Percentiles rank a stretch among this genome's conserved stretches.
Conservation (phyloP, 2,329 filamentous ascomycete species). For the Dryadomyces quercivorus region DNA sequence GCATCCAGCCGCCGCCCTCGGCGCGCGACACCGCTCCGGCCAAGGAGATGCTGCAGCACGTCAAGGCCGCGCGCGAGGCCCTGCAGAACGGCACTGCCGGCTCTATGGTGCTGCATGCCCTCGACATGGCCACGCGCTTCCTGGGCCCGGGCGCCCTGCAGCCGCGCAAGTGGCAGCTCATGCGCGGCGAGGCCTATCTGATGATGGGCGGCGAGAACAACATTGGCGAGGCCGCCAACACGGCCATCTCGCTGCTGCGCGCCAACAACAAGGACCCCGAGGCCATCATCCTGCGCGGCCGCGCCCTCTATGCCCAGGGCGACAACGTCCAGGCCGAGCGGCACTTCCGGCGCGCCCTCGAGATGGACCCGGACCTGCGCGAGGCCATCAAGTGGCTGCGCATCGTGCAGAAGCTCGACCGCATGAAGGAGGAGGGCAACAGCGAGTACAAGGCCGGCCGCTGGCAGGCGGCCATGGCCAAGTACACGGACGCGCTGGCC, state of each 20-base stretch:
- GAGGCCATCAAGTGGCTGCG: slow-evolving; percentile 81
- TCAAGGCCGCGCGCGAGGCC: slow-evolving; percentile 67
- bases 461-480: slow-evolving; percentile 69
- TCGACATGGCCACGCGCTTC: slow-evolving; percentile 78
- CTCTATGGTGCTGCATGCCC: slow-evolving; percentile 83
- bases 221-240: slow-evolving; percentile 80
- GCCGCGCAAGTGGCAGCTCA: slow-evolving; percentile 86
- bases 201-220: slow-evolving; percentile 87
- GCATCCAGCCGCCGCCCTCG: slow-evolving; percentile 68
- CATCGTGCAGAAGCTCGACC: slow-evolving; percentile 81
- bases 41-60: slow-evolving; percentile 70
- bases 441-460: slow-evolving; percentile 74
- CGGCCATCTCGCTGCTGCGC: slow-evolving; percentile 78
- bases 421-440: slow-evolving; percentile 92
- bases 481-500: slow-evolving; percentile 71
- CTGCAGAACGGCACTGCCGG: slow-evolving; percentile 64
- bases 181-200: slow-evolving; percentile 83
- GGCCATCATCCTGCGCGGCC: slow-evolving; percentile 77
- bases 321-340: slow-evolving; percentile 93
- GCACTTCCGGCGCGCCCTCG: slow-evolving; percentile 80
- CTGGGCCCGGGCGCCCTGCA: slow-evolving; percentile 64
- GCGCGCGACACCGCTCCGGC: slow-evolving; percentile 79
- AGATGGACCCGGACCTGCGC: slow-evolving; percentile 82
- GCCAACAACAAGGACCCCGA: slow-evolving; percentile 87
- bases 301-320: slow-evolving; percentile 78